Conservation (phyloP, 768 basidiomycete genomes). For the Hebeloma cylindrosporum region DNA sequence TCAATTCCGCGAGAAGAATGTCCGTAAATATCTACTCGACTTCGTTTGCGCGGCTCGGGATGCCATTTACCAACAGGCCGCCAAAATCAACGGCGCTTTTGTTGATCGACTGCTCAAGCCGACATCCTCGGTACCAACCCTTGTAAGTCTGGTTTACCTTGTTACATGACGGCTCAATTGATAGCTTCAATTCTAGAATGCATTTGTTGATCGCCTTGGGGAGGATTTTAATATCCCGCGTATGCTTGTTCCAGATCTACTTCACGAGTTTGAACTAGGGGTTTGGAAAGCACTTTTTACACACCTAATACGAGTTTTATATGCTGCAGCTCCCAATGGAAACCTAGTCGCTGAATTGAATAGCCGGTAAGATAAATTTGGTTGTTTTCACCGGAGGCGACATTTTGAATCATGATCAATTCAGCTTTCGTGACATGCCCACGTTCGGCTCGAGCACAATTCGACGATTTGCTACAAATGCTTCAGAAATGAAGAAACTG, state of each 20-base stretch:
- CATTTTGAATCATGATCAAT: too few relatives aligned
- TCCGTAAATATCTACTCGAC: too few relatives aligned
- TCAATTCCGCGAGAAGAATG: too few relatives aligned
- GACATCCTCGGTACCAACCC: too few relatives aligned
- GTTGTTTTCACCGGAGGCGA: too few relatives aligned
- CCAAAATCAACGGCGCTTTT: too few relatives aligned
- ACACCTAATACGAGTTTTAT: slow-evolving; percentile 36
- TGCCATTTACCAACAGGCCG: too few relatives aligned
- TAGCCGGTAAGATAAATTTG: too few relatives aligned
- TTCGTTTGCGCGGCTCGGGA: too few relatives aligned
- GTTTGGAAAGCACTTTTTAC: slow-evolving; percentile 38
- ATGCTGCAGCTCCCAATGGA: slow-evolving; percentile 21
- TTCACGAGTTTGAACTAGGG: slow-evolving; percentile 42
- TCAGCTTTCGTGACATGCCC: slow-evolving; percentile 25
- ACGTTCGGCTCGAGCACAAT: slow-evolving; percentile 31
- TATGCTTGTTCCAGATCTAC: slow-evolving; percentile 33
- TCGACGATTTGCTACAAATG: slow-evolving; percentile 26
- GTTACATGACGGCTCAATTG: not conserved
- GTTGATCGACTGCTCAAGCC: too few relatives aligned
- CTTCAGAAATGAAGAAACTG: slow-evolving; percentile 34
- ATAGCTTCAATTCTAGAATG: slow-evolving; percentile 19
- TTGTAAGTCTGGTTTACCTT: too few relatives aligned
- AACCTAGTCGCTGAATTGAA: slow-evolving; percentile 27
- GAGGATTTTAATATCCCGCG: slow-evolving; percentile 24
- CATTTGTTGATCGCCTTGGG: slow-evolving; percentile 19